Evolutionary conservation across 495 filamentous ascomycete species (phyloP), one percentile per base, ranked within the genome.

Genomic region (Aeminium ludgeri): DNA sequence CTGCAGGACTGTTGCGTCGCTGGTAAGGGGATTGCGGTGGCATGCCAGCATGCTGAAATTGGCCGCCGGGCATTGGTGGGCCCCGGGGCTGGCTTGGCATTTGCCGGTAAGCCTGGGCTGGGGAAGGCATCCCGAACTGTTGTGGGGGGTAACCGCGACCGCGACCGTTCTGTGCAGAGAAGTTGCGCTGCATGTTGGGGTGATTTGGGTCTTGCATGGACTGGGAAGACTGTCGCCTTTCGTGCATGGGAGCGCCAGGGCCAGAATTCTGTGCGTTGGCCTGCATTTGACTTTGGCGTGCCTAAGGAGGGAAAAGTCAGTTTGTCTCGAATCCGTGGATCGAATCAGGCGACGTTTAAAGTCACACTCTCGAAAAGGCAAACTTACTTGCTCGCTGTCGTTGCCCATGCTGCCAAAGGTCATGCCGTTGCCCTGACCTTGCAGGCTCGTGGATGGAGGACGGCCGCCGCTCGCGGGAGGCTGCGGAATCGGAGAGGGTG

Each of bases 401-500:
- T 74, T 78, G 45, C 74, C 74, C 44, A 86, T 74, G 58, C 80
- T 86, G 44, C 86, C 86, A 65, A 94, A 94, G 49, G 72, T 83
- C 40, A 81, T 52, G 55, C 64, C 67, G 50, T 72, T 72, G 16
- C 66, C 65, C 49, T 75, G 73, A 43, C 67, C 67, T 46, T 77
- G 73, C 49, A 79, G 68, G 34, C 69, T 70, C 10, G 81, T 80
- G 20, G 80, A 80, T 36, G 48, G 42, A 32, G 82, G 83, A 59
- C 80, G 70, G 51, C 84, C 84, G 53, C 85, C 85, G 59, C 84
- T 91, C 29, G 79, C 78, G 29, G 80, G 72, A 35, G 80, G 81
- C 58, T 82, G 80, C 15, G 86, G 86, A 39, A 95, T 95, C 5
- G 86, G 86, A 16, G 80, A 83, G 2, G 86, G 86, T 11, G 86